Conservation (phyloP, 169 alveolate genomes). For the Ichthyophthirius multifiliis region DNA sequence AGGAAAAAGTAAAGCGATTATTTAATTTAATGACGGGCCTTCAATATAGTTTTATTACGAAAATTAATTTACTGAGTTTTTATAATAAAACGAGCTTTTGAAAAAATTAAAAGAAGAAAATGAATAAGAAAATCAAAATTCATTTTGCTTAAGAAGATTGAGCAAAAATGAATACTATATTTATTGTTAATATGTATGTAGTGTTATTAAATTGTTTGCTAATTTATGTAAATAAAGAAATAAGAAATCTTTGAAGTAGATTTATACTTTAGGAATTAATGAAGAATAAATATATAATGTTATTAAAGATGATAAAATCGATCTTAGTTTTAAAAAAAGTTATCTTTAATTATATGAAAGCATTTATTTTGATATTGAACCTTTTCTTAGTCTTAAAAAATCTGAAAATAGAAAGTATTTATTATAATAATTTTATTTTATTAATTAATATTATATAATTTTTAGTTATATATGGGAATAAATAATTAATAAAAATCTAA, state of each 20-base stretch:
- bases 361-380: constrained; percentile 29
- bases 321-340: constrained; percentile 17
- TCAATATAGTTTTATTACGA: constrained; percentile 28
- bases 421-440: neutral
- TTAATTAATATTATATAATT: neutral
- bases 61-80: constrained; percentile 11
- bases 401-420: neutral
- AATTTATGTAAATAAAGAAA: constrained; percentile 32
- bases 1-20: constrained; percentile 27
- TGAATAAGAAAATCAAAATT: constrained; percentile 12
- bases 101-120: neutral
- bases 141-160: constrained; percentile 17
- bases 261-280: constrained; percentile 20
- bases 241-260: constrained; percentile 33
- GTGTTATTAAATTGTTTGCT: constrained; percentile 20
- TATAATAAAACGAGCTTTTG: constrained; percentile 17
- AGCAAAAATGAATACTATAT: constrained; percentile 8
- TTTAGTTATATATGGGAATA: neutral
- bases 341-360: constrained; percentile 29
- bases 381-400: neutral
- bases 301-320: neutral
- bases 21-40: constrained; percentile 13
- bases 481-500: neutral
- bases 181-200: constrained; percentile 4
- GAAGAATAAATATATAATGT: constrained; percentile 13